These are phyloP conservation scores for Macrophomina phaseolina DNA, from an alignment of 2,329 filamentous ascomycete genomes.

Conservation along the genomic window DNA sequence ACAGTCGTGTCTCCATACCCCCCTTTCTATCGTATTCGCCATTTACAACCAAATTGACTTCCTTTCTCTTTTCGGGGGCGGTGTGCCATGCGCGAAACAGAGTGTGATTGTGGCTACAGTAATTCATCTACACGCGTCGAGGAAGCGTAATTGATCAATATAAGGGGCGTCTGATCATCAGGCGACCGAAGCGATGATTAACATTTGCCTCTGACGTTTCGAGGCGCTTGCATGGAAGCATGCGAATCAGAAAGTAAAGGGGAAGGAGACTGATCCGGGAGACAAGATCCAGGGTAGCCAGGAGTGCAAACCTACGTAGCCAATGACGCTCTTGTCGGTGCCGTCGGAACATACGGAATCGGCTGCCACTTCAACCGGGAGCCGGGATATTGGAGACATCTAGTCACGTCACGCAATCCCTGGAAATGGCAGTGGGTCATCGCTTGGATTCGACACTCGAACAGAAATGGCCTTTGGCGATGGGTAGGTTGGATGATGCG, in stretches of 20 bases:
- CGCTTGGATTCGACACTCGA: constrained; percentile 23
- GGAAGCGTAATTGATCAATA: constrained; percentile 15
- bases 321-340: background rate
- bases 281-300: background rate
- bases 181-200: constrained; percentile 21
- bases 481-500: constrained; percentile 9
- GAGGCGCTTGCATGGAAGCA: constrained; percentile 12
- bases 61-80: background rate
- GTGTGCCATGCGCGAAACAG: background rate
- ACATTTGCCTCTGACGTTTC: constrained; percentile 20
- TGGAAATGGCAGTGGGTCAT: constrained; percentile 17
- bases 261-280: background rate
- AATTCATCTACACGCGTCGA: background rate
- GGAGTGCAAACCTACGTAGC: constrained; percentile 13
- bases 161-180: constrained; percentile 25
- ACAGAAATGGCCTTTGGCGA: constrained; percentile 8
- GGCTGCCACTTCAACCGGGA: background rate
- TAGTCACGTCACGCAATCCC: constrained; percentile 23
- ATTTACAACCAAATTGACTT: background rate
- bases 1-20: background rate
- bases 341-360: background rate
- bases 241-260: constrained; percentile 17
- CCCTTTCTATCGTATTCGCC: constrained; percentile 10
- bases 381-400: background rate
- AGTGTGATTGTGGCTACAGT: background rate